A percentile compares a stretch with the other conserved stretches of the same genome.
Evolutionary conservation across 345 rosid genomes (phyloP).

Genomic region (Jatropha curcas): DNA sequence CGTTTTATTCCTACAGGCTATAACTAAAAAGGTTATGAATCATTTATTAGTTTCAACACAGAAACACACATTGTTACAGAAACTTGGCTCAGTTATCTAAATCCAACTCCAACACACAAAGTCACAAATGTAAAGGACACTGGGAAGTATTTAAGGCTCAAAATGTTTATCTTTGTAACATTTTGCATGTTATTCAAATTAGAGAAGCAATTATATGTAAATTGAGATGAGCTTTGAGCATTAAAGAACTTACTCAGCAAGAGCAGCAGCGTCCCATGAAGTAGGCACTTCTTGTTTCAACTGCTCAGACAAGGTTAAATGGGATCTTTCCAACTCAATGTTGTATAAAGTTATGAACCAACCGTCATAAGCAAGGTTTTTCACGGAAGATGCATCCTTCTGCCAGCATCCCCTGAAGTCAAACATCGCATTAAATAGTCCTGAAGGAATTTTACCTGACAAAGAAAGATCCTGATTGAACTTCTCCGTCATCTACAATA

Average conservation of each 20-base stretch:
- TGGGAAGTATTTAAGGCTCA: neutral
- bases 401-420: slow-evolving; percentile 69
- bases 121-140: too few relatives aligned
- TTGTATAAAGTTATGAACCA: slow-evolving; percentile 87
- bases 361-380: slow-evolving; percentile 82
- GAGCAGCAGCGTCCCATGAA: slow-evolving; percentile 86
- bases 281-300: slow-evolving; percentile 77
- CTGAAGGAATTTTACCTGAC: slow-evolving; percentile 88
- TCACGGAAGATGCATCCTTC: slow-evolving; percentile 66
- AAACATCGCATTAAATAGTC: slow-evolving; percentile 77
- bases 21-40: too few relatives aligned
- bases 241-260: slow-evolving; percentile 68
- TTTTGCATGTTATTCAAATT: neutral
- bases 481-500: slow-evolving; percentile 88
- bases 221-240: slow-evolving; percentile 3
- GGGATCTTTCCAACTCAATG: slow-evolving; percentile 73
- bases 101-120: too few relatives aligned
- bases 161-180: neutral
- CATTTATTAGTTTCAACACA: neutral
- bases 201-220: neutral
- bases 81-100: neutral
- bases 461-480: slow-evolving; percentile 71
- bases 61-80: too few relatives aligned
- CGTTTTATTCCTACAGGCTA: too few relatives aligned
- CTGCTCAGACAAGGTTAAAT: slow-evolving; percentile 57